These are phyloP conservation scores for Exophiala viscosa DNA, from an alignment of 2,329 filamentous ascomycete genomes.

Conservation along the genomic window DNA sequence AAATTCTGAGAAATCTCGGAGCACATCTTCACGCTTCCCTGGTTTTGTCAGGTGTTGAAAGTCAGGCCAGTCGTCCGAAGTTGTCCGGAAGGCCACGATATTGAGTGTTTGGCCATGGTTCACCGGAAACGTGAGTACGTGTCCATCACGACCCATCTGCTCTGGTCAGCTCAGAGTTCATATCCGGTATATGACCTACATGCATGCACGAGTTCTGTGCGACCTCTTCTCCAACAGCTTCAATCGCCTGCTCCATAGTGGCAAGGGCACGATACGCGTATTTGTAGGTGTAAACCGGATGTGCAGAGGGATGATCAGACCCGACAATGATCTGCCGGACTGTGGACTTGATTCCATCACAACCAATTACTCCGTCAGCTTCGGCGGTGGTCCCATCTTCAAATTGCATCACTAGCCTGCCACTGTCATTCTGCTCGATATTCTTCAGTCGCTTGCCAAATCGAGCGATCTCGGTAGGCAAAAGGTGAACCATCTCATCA, in stretches of 20 bases:
- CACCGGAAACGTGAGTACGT: slow-evolving; percentile 59
- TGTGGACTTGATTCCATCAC: slow-evolving; percentile 61
- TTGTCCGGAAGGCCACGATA: not conserved
- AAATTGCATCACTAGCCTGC: slow-evolving; percentile 40
- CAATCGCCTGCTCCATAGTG: slow-evolving; percentile 53
- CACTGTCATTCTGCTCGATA: slow-evolving; percentile 9
- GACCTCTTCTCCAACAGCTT: slow-evolving; percentile 47
- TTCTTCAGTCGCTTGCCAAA: slow-evolving; percentile 41
- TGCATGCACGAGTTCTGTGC: slow-evolving; percentile 43
- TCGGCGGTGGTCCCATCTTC: slow-evolving; percentile 41
- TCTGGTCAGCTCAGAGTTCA: not conserved
- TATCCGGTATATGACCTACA: slow-evolving; percentile 9
- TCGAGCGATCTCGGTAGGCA: slow-evolving; percentile 41
- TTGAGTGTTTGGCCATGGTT: slow-evolving; percentile 34
- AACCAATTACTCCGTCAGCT: slow-evolving; percentile 49
- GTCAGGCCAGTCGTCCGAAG: not conserved
- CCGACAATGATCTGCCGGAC: slow-evolving; percentile 52
- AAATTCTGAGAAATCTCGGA: slow-evolving; percentile 3
- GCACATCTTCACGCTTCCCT: slow-evolving; percentile 14
- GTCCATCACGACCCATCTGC: slow-evolving; percentile 57
- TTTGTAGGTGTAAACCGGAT: slow-evolving; percentile 48
- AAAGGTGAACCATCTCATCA: slow-evolving; percentile 46
- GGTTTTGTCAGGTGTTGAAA: slow-evolving; percentile 38
- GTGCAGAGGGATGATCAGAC: slow-evolving; percentile 41
- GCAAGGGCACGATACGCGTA: slow-evolving; percentile 61